phyloP scores from a whole-genome alignment of 176 grass and related monocot species.

The Echinochloa phyllopogon region DNA sequence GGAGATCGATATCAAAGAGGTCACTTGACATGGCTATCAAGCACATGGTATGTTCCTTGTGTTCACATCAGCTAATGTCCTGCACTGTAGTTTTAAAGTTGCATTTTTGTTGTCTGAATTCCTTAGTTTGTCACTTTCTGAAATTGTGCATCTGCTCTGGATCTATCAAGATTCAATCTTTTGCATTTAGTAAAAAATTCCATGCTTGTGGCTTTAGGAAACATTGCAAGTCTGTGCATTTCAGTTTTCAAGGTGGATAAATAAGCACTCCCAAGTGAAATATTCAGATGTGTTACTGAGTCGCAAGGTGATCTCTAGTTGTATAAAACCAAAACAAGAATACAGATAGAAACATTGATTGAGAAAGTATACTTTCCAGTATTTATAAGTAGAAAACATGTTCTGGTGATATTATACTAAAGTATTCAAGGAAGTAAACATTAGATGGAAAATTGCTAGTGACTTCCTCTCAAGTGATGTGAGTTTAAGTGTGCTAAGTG shows the following conservation, averaged over 20 bases:
- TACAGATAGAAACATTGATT: neutral
- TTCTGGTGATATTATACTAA: neutral
- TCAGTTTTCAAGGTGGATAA: slow-evolving; percentile 22
- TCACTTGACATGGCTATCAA: slow-evolving; percentile 97
- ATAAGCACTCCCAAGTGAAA: neutral
- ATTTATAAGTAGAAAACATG: neutral
- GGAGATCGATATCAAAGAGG: slow-evolving; percentile 95
- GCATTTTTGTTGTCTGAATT: neutral
- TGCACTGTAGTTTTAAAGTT: slow-evolving; percentile 5
- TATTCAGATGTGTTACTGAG: neutral
- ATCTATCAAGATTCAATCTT: neutral
- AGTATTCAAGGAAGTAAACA: neutral
- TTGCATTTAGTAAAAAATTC: slow-evolving; percentile 7
- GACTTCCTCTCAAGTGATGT: neutral
- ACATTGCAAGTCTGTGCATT: neutral
- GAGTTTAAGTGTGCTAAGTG: slow-evolving; percentile 3
- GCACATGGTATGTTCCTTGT: slow-evolving; percentile 83
- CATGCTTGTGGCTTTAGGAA: neutral
- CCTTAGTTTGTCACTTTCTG: neutral
- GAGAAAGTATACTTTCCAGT: neutral
- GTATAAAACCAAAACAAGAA: neutral
- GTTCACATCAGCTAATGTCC: slow-evolving; percentile 24
- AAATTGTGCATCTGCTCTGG: neutral
- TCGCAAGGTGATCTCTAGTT: neutral
- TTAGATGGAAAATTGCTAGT: neutral